Base-by-base conservation (phyloP, 2,329 filamentous ascomycete genomes). In the Curvularia sp. region DNA sequence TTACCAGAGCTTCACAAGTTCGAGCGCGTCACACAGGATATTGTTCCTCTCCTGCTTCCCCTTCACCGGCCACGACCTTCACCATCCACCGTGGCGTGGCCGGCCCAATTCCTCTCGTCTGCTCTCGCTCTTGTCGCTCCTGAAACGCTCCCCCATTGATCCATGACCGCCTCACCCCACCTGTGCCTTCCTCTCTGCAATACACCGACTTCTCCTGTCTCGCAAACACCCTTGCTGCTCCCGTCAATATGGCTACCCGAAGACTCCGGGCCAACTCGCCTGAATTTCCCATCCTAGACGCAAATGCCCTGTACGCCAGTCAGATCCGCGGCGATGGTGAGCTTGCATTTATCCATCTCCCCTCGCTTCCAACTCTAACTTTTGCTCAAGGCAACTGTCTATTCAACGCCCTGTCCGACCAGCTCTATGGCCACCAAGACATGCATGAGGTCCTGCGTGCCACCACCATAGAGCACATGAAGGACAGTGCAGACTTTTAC, bases 351-450 rank as follows among this genome's bases (percentile, higher is more conserved):
- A 34, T 52, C 19, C 30, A 43, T 60, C 56, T 63, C 34, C 25
- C 25, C 19, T 25, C 49, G 28, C 50, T 23, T 42, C 57, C 53
- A 30, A 53, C 52, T 65, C 70, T 71, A 59, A 73, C 58, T 63
- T 63, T 36, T 28, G 57, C 41, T 65, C 57, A 62, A 89, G 88
- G 87, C 66, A 89, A 89, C 78, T 90, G 88, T 75, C 82, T 90
- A 36, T 90, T 89, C 79, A 86, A 87, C 74, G 87, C 87, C 60
- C 80, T 89, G 38, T 87, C 86, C 63, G 86, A 89, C 72, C 87
- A 90, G 79, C 75, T 90, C 51, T 88, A 86, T 71, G 87, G 86
- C 62, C 77, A 84, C 69, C 84, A 87, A 68, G 78, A 81, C 58
- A 79, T 83, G 61, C 84, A 87, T 69, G 73, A 78, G 53, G 80